Evolutionary conservation across 306 rosid genomes (phyloP), one percentile per base, ranked within the genome.

Genomic region (Corylus americana): DNA sequence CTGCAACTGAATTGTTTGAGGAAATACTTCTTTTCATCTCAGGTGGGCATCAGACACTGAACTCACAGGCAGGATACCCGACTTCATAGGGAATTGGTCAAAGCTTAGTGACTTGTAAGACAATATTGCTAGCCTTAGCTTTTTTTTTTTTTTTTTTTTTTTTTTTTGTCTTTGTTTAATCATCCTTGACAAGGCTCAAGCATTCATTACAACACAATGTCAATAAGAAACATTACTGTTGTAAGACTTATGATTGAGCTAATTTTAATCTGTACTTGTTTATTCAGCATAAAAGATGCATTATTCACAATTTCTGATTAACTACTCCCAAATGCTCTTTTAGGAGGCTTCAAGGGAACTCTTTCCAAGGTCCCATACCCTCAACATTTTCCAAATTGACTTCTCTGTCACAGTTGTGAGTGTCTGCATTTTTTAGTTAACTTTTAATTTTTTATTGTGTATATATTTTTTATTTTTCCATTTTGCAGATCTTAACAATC

Each of bases 331-430:
- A 53, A 57, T 80, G 53, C 57, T 73, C 71, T 74, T 27, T 29
- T 42, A 94, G 98, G 97, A 89, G 90, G 84, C 69, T 94, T 82
- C 89, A 94, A 79, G 98, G 98, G 18, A 94, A 94, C 85, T 86
- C 93, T 75, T 92, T 94, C 29, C 78, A 83, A 79, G 91, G 96
- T 57, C 84, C 90, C 22, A 87, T 92, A 86, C 97, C 98, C 39
- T 71, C 85, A 0, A 74, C 97, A 17, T 84, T 94, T 77, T 89
- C 90, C 61, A 91, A 85, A 79, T 83, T 94, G 88, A 89, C 90
- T 74, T 87, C 93, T 79, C 64, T 94, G 55, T 37, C 71, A 50
- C 89, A 89, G 58, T 58, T 92, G 98, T 94, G 82, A 91, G 97
- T 88, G 29, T 14, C 75, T 63, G 42, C 9, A 27, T 81, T 74